Evolutionary conservation across 345 rosid species (phyloP), one percentile per base, ranked within the genome.

Genomic region (Moricandia moricandioides): DNA sequence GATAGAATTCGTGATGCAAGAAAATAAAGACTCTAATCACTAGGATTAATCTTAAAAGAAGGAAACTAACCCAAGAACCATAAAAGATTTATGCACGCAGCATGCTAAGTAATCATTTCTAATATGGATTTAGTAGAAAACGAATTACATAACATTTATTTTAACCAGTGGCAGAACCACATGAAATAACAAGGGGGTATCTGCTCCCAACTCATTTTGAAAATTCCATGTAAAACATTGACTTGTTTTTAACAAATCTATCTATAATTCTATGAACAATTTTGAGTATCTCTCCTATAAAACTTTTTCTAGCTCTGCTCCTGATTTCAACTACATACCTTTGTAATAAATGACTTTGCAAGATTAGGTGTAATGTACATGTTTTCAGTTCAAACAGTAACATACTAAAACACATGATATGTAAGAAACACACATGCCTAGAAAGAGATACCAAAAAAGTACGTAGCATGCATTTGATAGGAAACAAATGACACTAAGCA

Each of bases 401-500:
- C 62, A 27, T 58, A 13, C 5, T 49, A 7, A 16, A 6, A 24
- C 6, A 55, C 13, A n/a, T 2, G 1, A 27, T 45, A 8, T 13
- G 8, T 16, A 58, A 58, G 17, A 29, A 58, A 2, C 35, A 13
- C 14, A 58, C 35, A 58, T 12, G 62, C 35, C 18, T 27, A 58
- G 10, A 58, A 58, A 29, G 3, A 58, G 35, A 58, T 29, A n/a
- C 34, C 34, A 11, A 21, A 54, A 17, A 1, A 16, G 17, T 45
- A 51, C 59, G 59, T 11, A 56, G 60, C 62, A 57, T 51, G 61
- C 31, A 31, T 67, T 51, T 67, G 47, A 35, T 52, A 51, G 47
- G 21, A 67, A 7, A 52, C 26, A n/a, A 11, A 31, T 30, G 18
- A 47, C 43, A 29, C 10, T 12, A 11, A 26, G 30, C 62, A 57